phyloP scores from a whole-genome alignment of 345 rosid genomes.

The Firmiana major region DNA sequence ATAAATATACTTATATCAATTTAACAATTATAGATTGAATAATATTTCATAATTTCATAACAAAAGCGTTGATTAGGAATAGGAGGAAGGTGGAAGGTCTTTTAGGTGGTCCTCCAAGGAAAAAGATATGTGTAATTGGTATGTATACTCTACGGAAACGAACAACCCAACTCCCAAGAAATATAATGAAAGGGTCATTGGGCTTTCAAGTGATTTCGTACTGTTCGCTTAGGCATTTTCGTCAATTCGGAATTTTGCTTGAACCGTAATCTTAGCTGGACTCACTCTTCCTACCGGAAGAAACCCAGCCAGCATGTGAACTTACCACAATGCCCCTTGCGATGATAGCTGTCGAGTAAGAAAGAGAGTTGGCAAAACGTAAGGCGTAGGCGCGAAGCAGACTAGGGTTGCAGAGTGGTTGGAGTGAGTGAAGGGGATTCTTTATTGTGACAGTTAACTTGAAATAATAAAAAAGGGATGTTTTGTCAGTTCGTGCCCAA shows the following conservation, averaged over 20 bases:
- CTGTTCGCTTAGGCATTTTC: not conserved
- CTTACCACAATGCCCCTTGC: not conserved
- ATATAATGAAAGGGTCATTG: no score
- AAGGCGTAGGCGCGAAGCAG: not conserved
- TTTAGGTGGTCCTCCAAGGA: no score
- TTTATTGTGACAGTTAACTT: not conserved
- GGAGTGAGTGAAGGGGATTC: not conserved
- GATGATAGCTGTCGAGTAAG: not conserved
- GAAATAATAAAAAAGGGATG: slow-evolving; percentile 8
- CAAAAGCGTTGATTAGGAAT: no score
- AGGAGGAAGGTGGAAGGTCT: no score
- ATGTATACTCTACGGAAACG: no score
- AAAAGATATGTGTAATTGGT: no score
- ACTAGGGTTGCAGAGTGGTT: not conserved
- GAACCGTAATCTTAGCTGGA: not conserved
- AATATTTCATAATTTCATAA: no score
- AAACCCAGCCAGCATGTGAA: not conserved
- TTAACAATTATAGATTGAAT: no score
- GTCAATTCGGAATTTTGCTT: not conserved
- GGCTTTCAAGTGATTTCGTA: not conserved
- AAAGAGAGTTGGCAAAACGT: not conserved
- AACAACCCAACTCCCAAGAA: no score
- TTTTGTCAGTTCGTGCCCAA: slow-evolving; percentile 10
- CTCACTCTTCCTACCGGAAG: not conserved
- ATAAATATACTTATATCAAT: no score